Evolutionary conservation across 176 grass and related monocot species (phyloP).

Genomic region (Sorghum bicolor): DNA sequence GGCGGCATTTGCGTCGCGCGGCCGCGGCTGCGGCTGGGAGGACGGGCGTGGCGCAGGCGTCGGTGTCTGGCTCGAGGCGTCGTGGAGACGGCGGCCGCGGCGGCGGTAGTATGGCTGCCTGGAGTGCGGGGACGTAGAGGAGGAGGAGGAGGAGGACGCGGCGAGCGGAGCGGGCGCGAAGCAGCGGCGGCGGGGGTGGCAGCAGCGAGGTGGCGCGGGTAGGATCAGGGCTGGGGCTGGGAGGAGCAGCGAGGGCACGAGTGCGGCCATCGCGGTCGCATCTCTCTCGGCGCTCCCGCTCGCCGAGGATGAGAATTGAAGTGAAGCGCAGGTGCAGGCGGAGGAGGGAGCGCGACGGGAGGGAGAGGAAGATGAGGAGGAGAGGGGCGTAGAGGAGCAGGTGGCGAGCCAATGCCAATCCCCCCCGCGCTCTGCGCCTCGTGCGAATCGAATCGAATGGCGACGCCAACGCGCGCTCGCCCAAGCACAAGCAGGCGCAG

Average conservation of each 20-base stretch:
- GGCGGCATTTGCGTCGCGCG: conserved; percentile 10
- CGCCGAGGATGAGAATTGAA: not conserved
- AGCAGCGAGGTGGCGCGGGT: not conserved
- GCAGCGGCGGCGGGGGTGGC: not conserved
- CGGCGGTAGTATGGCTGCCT: conserved; percentile 19
- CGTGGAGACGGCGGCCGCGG: not conserved
- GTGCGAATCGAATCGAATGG: not conserved
- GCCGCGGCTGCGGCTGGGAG: not conserved
- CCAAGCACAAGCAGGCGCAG: not conserved
- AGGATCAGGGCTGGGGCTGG: conserved; percentile 11
- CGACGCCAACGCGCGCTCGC: not conserved
- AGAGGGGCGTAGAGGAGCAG: not conserved
- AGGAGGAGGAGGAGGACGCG: not conserved
- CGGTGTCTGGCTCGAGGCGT: not conserved
- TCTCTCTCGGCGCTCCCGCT: conserved; percentile 26
- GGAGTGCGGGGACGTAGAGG: not conserved
- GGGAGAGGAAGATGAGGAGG: not conserved
- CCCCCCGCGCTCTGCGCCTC: not conserved
- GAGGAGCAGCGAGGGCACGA: conserved; percentile 22
- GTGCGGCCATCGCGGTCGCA: conserved; percentile 46
- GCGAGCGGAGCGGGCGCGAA: not conserved
- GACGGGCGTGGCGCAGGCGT: not conserved
- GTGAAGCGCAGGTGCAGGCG: not conserved
- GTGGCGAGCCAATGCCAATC: not conserved
- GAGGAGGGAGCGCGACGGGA: not conserved